Evolutionary conservation across 345 rosid species (phyloP).

Genomic region (Eucalyptus microcorys): DNA sequence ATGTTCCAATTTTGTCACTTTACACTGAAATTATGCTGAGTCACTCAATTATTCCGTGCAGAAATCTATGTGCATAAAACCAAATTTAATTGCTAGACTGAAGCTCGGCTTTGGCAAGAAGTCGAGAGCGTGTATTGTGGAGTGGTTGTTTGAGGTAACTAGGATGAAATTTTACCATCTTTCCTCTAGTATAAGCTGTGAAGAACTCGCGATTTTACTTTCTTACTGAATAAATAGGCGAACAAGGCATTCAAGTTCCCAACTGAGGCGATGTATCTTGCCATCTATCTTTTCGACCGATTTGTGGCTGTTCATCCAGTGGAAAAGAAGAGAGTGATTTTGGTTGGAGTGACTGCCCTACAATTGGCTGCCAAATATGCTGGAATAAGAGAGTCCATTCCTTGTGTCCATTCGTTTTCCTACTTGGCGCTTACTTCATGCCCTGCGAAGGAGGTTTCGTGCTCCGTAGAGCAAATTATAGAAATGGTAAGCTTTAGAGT

Average conservation of each 20-base stretch:
- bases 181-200: rapidly evolving
- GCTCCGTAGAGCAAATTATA: neutral
- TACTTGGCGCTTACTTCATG: neutral
- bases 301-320: neutral
- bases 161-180: neutral
- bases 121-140: neutral
- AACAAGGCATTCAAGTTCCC: neutral
- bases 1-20: neutral
- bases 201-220: rapidly evolving
- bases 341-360: neutral
- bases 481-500: neutral
- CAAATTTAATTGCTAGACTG: neutral
- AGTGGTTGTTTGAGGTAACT: neutral
- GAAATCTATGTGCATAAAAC: neutral
- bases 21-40: neutral
- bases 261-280: neutral
- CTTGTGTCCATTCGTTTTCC: neutral
- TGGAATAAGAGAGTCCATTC: neutral
- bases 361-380: neutral
- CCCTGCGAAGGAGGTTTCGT: no score
- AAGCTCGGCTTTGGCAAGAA: neutral
- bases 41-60: neutral
- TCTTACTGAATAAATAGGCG: neutral
- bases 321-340: neutral
- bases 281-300: neutral